Base-by-base conservation (phyloP, 257 asterid genomes). In the Nicotiana knightiana region DNA sequence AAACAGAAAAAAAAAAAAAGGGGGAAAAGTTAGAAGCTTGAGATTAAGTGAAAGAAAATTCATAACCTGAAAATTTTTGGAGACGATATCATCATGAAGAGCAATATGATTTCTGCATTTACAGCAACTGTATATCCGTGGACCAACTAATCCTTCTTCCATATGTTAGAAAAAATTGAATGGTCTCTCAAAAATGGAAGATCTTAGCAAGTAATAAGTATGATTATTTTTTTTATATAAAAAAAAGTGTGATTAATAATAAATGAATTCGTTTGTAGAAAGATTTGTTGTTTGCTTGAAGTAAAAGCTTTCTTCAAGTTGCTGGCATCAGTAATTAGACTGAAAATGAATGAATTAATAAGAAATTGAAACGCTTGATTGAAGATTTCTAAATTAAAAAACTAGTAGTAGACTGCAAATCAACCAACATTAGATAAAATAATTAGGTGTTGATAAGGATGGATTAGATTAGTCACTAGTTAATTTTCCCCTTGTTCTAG, bases 31-130 rank as follows among this genome's bases (percentile, higher is more conserved):
- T n/a, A 55, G 4, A 12, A 35, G 16, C 8, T 10, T 8, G 54
- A 13, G 9, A 12, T 12, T 11, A 30, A 4, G 8, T 37, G 77
- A 1, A 48, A 32, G 46, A 26, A 6, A 82, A 1, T 7, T 43
- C n/a, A 53, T 35, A 83, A 91, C 95, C 95, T 87, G 93, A 76
- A 89, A 93, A 39, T 81, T 86, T 78, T 90, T 93, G 10, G 91
- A 87, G 24, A 91, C 86, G 13, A 91, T 86, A 84, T 93, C 93
- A 84, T 91, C 93, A 63, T 89, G 97, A 82, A 91, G 83, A 61
- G 93, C 93, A 58, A 93, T 83, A 21, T 64, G 90, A 77, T 88
- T 91, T 65, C 90, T 86, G 88, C 97, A 93, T 83, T 89, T 92
- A 85, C 83, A 91, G 86, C 97, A 91, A 87, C 93, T 84, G 89